Conservation (phyloP, 352 stramenopile genomes). For the Phytopythium mirpurense region DNA sequence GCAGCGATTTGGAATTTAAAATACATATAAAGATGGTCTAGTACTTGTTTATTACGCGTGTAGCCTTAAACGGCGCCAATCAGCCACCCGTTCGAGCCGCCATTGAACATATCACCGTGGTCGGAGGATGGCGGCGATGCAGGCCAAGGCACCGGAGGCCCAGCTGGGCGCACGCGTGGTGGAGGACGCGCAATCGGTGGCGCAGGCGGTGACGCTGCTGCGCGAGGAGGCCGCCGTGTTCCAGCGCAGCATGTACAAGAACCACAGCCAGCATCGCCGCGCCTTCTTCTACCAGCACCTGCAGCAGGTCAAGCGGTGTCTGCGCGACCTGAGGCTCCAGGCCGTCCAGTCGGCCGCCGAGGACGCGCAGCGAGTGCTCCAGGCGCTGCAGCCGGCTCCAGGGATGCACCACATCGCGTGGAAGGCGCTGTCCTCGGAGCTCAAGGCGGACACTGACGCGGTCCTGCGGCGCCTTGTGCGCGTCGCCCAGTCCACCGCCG, state of each 20-base stretch:
- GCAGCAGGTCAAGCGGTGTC: constrained; percentile 60
- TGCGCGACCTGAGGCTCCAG: constrained; percentile 41
- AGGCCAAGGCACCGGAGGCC: constrained; percentile 10
- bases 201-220: constrained; percentile 30
- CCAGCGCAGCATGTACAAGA: constrained; percentile 85
- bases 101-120: too few species aligned
- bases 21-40: too few species aligned
- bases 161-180: constrained; percentile 30
- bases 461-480: constrained; percentile 41
- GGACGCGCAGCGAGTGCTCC: constrained; percentile 33
- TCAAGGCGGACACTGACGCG: constrained; percentile 49
- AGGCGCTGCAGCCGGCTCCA: constrained; percentile 32
- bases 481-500: constrained; percentile 20
- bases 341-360: constrained; percentile 32
- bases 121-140: neutral
- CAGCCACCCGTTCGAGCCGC: too few species aligned
- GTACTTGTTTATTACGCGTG: neutral
- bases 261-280: constrained; percentile 82
- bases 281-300: constrained; percentile 80
- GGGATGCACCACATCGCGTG: constrained; percentile 72
- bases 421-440: constrained; percentile 55
- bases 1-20: too few species aligned
- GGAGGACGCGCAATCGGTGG: constrained; percentile 28
- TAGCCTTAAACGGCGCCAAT: neutral
- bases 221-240: constrained; percentile 60